Evolutionary conservation across 495 filamentous ascomycete genomes (phyloP), one percentile per base, ranked within the genome.

Genomic region (Venustampulla echinocandica): DNA sequence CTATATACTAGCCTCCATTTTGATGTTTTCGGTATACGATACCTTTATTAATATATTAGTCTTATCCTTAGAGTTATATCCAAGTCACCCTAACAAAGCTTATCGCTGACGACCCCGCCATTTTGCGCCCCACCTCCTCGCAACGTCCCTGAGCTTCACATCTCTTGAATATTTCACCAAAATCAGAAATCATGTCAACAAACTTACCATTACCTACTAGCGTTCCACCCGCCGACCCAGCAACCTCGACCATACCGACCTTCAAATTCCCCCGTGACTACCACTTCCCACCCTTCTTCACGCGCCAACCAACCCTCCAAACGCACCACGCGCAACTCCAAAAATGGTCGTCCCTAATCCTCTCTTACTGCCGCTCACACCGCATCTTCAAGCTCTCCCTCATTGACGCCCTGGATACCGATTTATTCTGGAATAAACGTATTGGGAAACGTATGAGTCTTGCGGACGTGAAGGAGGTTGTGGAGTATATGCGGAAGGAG

Each of bases 301-400:
- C 80, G 51, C 74, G 72, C 52, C 90, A 97, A 70, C 79, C 82
- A 36, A 89, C 88, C 70, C 70, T 69, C 53, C 68, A 71, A 22
- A 95, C 87, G 10, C 84, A 77, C 56, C 73, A 77, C 63, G 74
- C 79, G 18, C 92, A 97, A 61, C 79, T 88, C 42, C 64, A 72
- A 25, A 85, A 84, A 67, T 98, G 92, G 92, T 80, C 83, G 32
- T 59, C 76, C n/a, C 76, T 95, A 14, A 80, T 98, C 57, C 86
- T 84, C 47, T 56, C 80, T 56, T 98, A 92, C 81, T 89, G 85
- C 63, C 76, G 79, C 0, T 72, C 82, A 61, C 76, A 90, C 65
- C 78, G 73, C 32, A 60, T 85, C 56, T 93, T 76, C 70, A 75
- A 76, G 23, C 73, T 96, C 22, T 69, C 79, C 2, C 67, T 92